Conservation (phyloP, 2,329 filamentous ascomycete species). For the Cladosporium sp. region DNA sequence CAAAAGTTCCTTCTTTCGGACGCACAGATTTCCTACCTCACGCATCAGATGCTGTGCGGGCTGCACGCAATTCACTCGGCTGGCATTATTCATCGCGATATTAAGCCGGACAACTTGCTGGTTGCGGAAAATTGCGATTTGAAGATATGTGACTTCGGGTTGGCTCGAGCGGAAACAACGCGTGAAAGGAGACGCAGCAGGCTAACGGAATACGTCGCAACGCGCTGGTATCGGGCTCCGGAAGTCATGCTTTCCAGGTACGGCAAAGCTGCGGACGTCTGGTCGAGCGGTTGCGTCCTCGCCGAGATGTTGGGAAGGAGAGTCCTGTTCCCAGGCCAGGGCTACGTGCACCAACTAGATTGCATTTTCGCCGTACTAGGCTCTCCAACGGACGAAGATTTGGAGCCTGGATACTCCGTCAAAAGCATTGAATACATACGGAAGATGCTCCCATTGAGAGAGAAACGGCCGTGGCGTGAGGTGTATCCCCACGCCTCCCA, state of each 20-base stretch:
- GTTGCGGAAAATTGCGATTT: constrained; percentile 97
- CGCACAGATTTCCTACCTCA: constrained; percentile 93
- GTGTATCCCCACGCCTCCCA: neutral
- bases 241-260: constrained; percentile 99
- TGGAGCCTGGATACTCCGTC: neutral
- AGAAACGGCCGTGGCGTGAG: neutral
- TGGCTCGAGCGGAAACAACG: constrained; percentile 61
- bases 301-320: constrained; percentile 86
- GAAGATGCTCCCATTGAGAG: neutral
- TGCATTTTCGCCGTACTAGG: constrained; percentile 94
- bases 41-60: constrained; percentile 96
- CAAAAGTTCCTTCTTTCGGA: constrained; percentile 85
- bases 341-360: constrained; percentile 96
- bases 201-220: constrained; percentile 97
- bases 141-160: constrained; percentile 94
- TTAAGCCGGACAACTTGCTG: constrained; percentile 89
- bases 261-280: constrained; percentile 97
- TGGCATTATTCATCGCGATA: constrained; percentile 69
- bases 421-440: neutral
- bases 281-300: constrained; percentile 93
- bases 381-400: constrained; percentile 66
- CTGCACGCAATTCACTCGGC: constrained; percentile 97
- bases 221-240: constrained; percentile 90
- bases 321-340: constrained; percentile 94
- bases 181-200: constrained; percentile 77